Evolutionary conservation across 2,329 filamentous ascomycete genomes (phyloP).

Genomic region (Botryotinia convoluta): DNA sequence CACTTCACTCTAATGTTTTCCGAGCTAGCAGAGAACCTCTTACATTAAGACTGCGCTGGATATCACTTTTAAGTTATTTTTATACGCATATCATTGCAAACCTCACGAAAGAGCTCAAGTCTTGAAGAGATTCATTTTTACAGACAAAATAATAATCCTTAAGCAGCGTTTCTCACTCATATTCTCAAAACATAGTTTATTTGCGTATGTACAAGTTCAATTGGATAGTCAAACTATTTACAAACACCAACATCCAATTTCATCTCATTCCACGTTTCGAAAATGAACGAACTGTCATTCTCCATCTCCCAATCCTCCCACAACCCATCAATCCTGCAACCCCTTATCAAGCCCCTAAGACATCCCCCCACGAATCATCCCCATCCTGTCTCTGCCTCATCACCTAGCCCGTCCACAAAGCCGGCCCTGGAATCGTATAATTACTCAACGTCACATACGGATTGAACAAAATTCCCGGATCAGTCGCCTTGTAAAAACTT

Average conservation of each 20-base stretch:
- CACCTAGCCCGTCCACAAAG: conserved; percentile 1
- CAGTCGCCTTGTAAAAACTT: conserved; percentile 42
- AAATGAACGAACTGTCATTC: neutral
- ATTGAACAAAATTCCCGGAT: conserved; percentile 43
- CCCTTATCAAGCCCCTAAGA: neutral
- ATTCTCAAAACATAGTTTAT: neutral
- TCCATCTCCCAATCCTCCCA: neutral
- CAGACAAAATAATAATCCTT: no score
- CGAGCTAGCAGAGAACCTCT: no score
- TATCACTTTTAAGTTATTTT: no score
- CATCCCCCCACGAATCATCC: rapidly evolving
- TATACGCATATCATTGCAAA: no score
- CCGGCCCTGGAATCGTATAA: conserved; percentile 27
- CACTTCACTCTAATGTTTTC: no score
- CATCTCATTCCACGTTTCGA: no score
- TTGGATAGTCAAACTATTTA: neutral
- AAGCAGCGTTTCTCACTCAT: neutral
- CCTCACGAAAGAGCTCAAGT: no score
- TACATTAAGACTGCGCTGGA: no score
- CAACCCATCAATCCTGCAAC: no score
- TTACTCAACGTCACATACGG: conserved; percentile 39
- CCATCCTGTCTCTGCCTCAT: no score
- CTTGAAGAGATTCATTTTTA: no score
- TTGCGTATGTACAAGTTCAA: neutral
- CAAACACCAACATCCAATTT: neutral